These are phyloP conservation scores for Astragalus glycyphyllos DNA, from an alignment of 306 rosid genomes.

Conservation along the genomic window DNA sequence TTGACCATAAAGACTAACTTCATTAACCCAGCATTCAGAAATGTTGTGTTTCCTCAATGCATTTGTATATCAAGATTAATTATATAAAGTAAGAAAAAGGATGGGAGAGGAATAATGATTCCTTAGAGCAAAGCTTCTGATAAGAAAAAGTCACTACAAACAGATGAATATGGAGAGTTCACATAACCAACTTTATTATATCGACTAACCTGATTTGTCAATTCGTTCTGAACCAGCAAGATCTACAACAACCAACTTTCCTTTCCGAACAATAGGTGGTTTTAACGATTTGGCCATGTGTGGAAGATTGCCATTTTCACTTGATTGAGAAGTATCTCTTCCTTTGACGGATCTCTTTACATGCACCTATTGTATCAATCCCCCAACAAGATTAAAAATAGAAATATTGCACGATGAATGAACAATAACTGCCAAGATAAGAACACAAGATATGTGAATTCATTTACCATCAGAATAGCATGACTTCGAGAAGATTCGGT, in stretches of 20 bases:
- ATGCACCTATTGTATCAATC: slow-evolving; percentile 68
- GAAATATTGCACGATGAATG: slow-evolving; percentile 21
- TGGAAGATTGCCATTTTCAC: slow-evolving; percentile 67
- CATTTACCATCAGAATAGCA: slow-evolving; percentile 90
- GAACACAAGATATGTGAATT: slow-evolving; percentile 28
- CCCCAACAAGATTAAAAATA: slow-evolving; percentile 36
- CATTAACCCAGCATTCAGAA: slow-evolving; percentile 23
- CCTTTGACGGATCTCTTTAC: slow-evolving; percentile 80
- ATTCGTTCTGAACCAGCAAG: slow-evolving; percentile 99
- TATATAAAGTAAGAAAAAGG: background rate
- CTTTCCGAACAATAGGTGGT: slow-evolving; percentile 82
- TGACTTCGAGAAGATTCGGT: slow-evolving; percentile 99
- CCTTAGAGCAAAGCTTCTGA: slow-evolving; percentile 33
- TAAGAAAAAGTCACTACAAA: slow-evolving; percentile 24
- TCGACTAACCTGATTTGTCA: slow-evolving; percentile 85
- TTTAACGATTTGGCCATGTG: slow-evolving; percentile 71
- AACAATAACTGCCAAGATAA: slow-evolving; percentile 39
- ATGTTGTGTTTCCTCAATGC: slow-evolving; percentile 19
- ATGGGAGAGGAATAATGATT: slow-evolving; percentile 26
- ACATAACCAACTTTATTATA: slow-evolving; percentile 19
- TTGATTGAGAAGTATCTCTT: slow-evolving; percentile 71
- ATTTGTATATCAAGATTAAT: slow-evolving; percentile 20
- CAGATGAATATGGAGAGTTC: slow-evolving; percentile 32
- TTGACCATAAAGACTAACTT: slow-evolving; percentile 31
- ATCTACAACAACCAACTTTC: slow-evolving; percentile 93